Evolutionary conservation across 805 yeast species (phyloP), one percentile per base, ranked within the genome.

Genomic region (Candida maris): DNA sequence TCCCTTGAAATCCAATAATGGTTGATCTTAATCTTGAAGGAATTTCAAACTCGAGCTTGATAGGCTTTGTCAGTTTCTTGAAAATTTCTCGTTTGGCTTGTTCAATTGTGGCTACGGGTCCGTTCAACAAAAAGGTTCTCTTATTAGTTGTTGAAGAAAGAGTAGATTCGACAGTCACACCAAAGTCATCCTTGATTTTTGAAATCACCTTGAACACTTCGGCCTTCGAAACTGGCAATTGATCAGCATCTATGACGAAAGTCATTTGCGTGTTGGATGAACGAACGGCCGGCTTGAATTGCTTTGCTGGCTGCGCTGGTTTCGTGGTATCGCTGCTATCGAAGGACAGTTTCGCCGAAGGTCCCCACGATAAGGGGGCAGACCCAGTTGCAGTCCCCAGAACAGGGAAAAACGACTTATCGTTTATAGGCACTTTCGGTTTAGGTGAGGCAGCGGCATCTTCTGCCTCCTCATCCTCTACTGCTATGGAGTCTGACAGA

Each of bases 1-100:
- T 75, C 57, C 97, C 97, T 57, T 81, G 85, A 29, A 89, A 73
- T 41, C 97, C 97, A 62, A 89, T 89, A 40, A 89, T 76, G 33
- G 76, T 73, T 6, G 94, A 73, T 61, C 93, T 76, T 40, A 85
- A 71, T 48, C 75, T 76, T 10, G 89, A 75, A 21, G 97, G 97
- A 35, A 89, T 75, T 20, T 70, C 57, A 55, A 89, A 75, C 20
- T 68, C 62, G 32, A 76, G 63, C 5, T 64, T 65, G 38, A 82
- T 76, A 37, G 94, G 94, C 58, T 80, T 82, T 25, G 94, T 81
- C 56, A 91, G 71, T 49, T 77, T 81, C 54, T 78, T 80, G 42
- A 85, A 72, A 39, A 91, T 71, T 45, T 83, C 85, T 45, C 86
- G 74, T 59, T 81, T 82, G 39, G 94, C 96, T 30, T 61, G 65